Conservation (phyloP, 148 eudicot genomes). For the Nepenthes mirabilis region DNA sequence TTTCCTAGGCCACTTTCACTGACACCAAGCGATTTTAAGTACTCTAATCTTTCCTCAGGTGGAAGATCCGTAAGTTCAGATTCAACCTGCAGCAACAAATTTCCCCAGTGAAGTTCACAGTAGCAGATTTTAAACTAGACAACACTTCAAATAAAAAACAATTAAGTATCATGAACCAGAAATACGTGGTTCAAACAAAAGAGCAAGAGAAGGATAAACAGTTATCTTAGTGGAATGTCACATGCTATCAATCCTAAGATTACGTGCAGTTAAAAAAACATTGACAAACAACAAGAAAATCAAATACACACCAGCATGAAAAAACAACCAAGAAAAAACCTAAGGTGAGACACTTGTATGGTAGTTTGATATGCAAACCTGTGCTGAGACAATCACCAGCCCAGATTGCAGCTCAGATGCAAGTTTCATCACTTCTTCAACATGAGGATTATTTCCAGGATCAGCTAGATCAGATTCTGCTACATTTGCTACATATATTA, state of each 20-base stretch:
- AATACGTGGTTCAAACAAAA: too few relatives aligned
- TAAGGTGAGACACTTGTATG: too few relatives aligned
- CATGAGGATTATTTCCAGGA: conserved; percentile 63
- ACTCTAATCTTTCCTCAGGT: conserved; percentile 79
- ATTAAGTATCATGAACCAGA: too few relatives aligned
- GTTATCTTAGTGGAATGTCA: too few relatives aligned
- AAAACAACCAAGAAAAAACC: too few relatives aligned
- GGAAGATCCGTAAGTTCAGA: conserved; percentile 93
- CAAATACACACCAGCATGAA: too few relatives aligned
- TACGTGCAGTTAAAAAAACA: too few relatives aligned
- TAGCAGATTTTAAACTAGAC: too few relatives aligned
- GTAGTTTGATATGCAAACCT: conserved; percentile 28
- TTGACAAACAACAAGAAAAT: too few relatives aligned
- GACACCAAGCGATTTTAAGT: conserved; percentile 80
- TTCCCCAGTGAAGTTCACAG: neutral
- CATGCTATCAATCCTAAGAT: too few relatives aligned
- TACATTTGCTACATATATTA: conserved; percentile 91
- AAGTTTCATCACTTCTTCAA: conserved; percentile 60
- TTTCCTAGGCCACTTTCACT: conserved; percentile 92
- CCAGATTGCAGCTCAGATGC: conserved; percentile 81
- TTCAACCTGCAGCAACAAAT: conserved; percentile 59
- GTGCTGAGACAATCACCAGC: conserved; percentile 83
- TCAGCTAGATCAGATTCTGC: conserved; percentile 91
- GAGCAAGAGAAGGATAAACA: too few relatives aligned
- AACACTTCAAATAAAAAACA: too few relatives aligned